Conservation (phyloP, 805 yeast species). For the Hanseniaspora valbyensis region DNA sequence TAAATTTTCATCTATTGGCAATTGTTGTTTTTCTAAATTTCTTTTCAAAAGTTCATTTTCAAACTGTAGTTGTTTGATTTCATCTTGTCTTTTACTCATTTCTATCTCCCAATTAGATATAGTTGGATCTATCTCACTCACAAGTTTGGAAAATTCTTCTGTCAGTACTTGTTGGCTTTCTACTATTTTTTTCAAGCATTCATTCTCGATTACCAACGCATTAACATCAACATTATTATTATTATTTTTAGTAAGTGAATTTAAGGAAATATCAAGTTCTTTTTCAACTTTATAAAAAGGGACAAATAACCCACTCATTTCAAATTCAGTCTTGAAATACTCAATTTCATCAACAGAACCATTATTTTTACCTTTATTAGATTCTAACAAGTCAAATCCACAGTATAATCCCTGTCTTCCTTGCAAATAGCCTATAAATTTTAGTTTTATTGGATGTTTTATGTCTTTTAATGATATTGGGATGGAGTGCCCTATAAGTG, state of each 20-base stretch:
- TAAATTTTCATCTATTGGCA: neutral
- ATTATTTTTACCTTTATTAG: conserved; percentile 63
- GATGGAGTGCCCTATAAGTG: neutral
- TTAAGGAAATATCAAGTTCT: conserved; percentile 21
- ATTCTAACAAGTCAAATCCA: conserved; percentile 75
- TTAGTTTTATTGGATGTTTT: conserved; percentile 40
- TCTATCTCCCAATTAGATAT: neutral
- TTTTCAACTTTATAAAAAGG: conserved; percentile 37
- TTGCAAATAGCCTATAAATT: conserved; percentile 61
- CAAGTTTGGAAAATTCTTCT: neutral
- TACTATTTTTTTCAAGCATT: conserved; percentile 21
- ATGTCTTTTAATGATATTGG: neutral
- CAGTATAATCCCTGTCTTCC: conserved; percentile 69
- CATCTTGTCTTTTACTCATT: neutral
- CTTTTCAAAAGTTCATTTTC: neutral
- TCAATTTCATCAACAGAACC: conserved; percentile 67
- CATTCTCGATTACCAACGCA: conserved; percentile 25
- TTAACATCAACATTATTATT: conserved; percentile 28
- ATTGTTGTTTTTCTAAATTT: too few species aligned
- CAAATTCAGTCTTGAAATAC: conserved; percentile 55
- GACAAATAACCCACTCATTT: conserved; percentile 67
- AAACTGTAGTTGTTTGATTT: neutral
- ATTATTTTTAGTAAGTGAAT: too few species aligned
- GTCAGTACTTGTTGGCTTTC: neutral
- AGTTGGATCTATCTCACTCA: neutral